Percentiles rank a stretch among this genome's conserved stretches.
Conservation (phyloP, 345 rosid species). For the Camelina laxa region DNA sequence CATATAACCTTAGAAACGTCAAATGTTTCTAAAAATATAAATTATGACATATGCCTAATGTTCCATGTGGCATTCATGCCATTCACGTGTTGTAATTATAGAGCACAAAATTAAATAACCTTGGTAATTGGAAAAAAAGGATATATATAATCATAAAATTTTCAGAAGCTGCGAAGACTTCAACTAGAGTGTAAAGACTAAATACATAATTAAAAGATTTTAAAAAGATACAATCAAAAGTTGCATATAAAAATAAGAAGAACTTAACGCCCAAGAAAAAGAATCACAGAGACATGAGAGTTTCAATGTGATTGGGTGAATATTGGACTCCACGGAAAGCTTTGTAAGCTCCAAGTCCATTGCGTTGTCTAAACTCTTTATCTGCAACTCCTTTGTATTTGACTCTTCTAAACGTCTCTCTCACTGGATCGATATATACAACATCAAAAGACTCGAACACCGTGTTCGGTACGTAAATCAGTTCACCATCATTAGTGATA, state of each 20-base stretch:
- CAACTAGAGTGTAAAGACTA: background rate
- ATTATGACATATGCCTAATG: too few species aligned
- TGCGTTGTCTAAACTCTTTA: background rate
- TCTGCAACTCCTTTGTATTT: background rate
- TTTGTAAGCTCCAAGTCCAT: background rate
- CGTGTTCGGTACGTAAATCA: background rate
- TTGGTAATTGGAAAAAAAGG: too few species aligned
- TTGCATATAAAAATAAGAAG: background rate
- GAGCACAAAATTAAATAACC: too few species aligned
- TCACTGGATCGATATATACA: slow-evolving; percentile 17
- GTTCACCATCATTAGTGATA: slow-evolving; percentile 13
- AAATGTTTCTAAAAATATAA: too few species aligned
- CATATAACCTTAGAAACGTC: too few species aligned
- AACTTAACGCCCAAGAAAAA: background rate
- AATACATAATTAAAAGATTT: too few species aligned
- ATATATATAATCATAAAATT: background rate
- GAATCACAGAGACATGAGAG: background rate
- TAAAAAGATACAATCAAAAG: too few species aligned
- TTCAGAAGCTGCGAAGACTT: background rate
- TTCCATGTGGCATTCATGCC: too few species aligned
- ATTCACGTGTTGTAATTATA: too few species aligned
- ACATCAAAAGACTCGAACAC: background rate
- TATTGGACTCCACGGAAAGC: background rate
- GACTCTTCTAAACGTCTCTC: background rate
- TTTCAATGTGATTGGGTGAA: slow-evolving; percentile 20